Base-by-base conservation (phyloP, 352 stramenopile genomes). In the Pythium rishiriense region DNA sequence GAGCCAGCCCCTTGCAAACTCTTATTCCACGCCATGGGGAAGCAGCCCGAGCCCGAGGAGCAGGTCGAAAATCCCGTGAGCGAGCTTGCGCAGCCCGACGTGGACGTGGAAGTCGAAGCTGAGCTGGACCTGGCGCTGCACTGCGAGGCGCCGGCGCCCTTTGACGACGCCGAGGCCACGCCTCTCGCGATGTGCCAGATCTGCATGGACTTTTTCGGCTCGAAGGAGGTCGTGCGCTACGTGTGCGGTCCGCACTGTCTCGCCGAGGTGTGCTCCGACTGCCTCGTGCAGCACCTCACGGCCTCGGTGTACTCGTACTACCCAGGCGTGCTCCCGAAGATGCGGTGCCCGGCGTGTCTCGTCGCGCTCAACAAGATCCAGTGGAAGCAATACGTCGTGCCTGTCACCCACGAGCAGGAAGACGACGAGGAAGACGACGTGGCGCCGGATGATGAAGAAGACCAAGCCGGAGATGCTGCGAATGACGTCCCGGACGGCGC, bases 341-440 rank as follows among this genome's bases (percentile, higher is more conserved):
- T 88, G 46, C 77, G 77, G n/a, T 88, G 79, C 22, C 79, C 79
- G n/a, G 71, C 81, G 55, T 88, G 79, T 49, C 59, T 88, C 45
- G 78, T 59, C 11, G 66, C 82, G 15, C 54, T 86, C 14, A 81
- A 85, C 59, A 85, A 80, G 54, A 66, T 57, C 45, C 75, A 80
- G 49, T 88, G 79, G 79, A 58, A 59, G 12, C 59, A 64, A 8
- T 83, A 74, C 25, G 63, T 86, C 9, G 49, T 67, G 14, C 67
- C 78, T 4, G 24, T 41, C 1, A 28, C 11, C 24, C 10, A 49
- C 35, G 45, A 47, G 51, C 4, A 46, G 21, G 5, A 21, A 19
- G 31, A 46, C 2, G 50, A 57, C 22, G 47, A 45, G 29, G 19
- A 43, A 2, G 14, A 31, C 51, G 43, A 33, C n/a, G n/a, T 62